A percentile compares a stretch with the other conserved stretches of the same genome.
phyloP scores from a whole-genome alignment of 139 green algal genomes.

The Pedinophyceae sp. region DNA sequence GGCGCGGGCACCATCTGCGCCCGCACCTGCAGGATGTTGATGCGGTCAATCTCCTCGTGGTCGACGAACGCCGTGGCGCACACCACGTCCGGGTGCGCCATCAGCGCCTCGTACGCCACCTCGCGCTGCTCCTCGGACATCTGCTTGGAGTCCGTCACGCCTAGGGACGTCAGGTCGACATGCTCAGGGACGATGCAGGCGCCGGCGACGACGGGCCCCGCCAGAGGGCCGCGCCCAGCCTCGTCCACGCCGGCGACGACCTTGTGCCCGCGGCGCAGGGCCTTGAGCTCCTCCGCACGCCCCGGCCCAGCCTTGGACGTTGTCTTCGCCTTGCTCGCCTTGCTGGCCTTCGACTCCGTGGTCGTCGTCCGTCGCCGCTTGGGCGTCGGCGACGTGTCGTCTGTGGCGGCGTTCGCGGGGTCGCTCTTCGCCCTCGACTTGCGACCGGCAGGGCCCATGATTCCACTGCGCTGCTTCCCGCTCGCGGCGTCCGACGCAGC shows the following conservation, averaged over 20 bases:
- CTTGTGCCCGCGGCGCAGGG: constrained; percentile 1
- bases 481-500: no score
- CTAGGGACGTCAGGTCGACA: not conserved
- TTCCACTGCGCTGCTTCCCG: no score
- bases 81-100: not conserved
- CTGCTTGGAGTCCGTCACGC: not conserved
- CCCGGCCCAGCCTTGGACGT: no score
- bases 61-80: not conserved
- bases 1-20: no score
- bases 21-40: constrained; percentile 6
- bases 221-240: constrained; percentile 1
- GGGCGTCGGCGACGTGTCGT: no score
- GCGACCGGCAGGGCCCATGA: no score
- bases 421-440: no score
- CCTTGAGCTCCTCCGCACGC: no score
- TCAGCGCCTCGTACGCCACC: not conserved
- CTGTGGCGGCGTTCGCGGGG: no score
- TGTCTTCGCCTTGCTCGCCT: no score
- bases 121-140: constrained; percentile 3
- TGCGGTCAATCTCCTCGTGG: constrained; percentile 2
- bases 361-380: no score
- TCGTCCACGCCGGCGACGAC: constrained; percentile 3
- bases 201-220: constrained; percentile 2
- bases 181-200: constrained; percentile 1
- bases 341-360: no score